Percentiles rank a stretch among this genome's conserved stretches.
These are phyloP conservation scores for Aciculoconidium aculeatum DNA, from an alignment of 805 yeast genomes.

Conservation along the genomic window DNA sequence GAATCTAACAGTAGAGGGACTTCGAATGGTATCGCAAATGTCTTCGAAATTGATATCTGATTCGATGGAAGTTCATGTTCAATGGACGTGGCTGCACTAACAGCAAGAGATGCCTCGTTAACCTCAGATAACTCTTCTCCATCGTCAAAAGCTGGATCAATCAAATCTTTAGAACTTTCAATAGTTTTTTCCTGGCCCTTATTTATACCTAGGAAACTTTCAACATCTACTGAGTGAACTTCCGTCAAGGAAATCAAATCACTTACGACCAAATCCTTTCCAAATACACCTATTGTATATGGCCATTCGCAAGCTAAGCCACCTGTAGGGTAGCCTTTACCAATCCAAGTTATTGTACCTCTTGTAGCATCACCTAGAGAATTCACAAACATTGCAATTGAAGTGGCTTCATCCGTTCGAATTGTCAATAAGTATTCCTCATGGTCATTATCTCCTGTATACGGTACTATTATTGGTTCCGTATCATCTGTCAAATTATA, in stretches of 20 bases:
- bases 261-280: conserved; percentile 13
- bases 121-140: no score
- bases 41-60: no score
- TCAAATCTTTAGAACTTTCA: conserved; percentile 1
- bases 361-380: conserved; percentile 35
- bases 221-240: conserved; percentile 4
- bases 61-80: no score
- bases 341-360: conserved; percentile 36
- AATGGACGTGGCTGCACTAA: no score
- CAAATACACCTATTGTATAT: conserved; percentile 25
- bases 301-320: conserved; percentile 35
- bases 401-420: conserved; percentile 24
- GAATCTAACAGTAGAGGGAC: no score
- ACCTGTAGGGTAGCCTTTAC: conserved; percentile 28
- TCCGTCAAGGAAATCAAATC: conserved; percentile 22
- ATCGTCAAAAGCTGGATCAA: neutral
- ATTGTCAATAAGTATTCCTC: conserved; percentile 33
- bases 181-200: no score
- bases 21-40: no score
- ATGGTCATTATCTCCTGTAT: conserved; percentile 6
- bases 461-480: conserved; percentile 21
- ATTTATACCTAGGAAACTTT: no score
- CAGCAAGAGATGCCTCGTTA: no score
- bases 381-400: conserved; percentile 38
- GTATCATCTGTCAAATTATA: conserved; percentile 12